Evolutionary conservation across 139 green algal species (phyloP), one percentile per base, ranked within the genome.

Genomic region (Tetraselmis striata): DNA sequence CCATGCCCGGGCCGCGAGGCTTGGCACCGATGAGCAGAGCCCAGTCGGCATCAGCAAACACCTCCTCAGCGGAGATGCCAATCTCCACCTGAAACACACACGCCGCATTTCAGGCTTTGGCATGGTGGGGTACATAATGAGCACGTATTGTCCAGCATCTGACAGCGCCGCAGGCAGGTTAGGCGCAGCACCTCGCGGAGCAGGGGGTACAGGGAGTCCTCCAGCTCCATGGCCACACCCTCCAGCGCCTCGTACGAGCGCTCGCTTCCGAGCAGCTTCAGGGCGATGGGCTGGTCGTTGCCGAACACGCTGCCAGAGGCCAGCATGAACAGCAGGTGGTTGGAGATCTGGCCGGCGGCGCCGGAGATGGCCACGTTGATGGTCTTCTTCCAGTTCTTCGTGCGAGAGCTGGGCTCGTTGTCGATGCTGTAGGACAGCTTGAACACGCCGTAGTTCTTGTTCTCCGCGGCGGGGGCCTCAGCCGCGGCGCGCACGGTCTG

Each of bases 171-270:
- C n/a, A n/a, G n/a, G n/a, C n/a, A n/a, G n/a, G n/a, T n/a, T n/a
- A n/a, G n/a, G n/a, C n/a, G n/a, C n/a, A 82, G 24, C 27, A 95
- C 91, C 87, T 94, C 89, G 5, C 92, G 87, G 75, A 98, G 88
- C 59, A 98, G 89, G 0, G 95, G 95, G 90, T 96, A 98, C n/a
- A 97, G 86, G 77, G 88, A 95, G 89, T 98, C 95, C 86, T 98
- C 95, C 28, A 98, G 88, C 92, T 98, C 95, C 95, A 98, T 98
- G 30, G 94, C 92, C 27, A 98, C 95, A 27, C 95, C 95, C 90
- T 98, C 94, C 24, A 98, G 88, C 2, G 95, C 94, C 81, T 93
- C 88, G 30, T 85, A 81, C 0, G 91, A 96, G 26, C 91, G 85
- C 79, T 95, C 87, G 27, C 81, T 92, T 24, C 95, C 95, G 45